Conservation (phyloP, 2,329 filamentous ascomycete species). For the Monosporascus sp. region DNA sequence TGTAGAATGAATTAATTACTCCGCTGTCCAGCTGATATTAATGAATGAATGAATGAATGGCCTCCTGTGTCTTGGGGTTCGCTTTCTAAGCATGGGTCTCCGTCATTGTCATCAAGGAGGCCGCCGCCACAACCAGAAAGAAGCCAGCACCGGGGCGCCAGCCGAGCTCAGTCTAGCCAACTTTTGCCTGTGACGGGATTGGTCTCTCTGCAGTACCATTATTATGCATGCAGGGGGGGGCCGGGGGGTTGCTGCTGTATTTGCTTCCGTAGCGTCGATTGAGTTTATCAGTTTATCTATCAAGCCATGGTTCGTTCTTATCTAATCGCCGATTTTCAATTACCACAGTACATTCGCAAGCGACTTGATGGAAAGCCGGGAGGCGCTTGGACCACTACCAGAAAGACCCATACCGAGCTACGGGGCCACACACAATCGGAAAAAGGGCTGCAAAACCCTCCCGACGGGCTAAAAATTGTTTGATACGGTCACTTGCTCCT, state of each 20-base stretch:
- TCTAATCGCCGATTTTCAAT: not conserved
- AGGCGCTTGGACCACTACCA: not conserved
- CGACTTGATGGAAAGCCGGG: not conserved
- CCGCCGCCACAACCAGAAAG: not conserved
- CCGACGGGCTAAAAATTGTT: not conserved
- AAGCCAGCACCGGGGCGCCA: too few relatives aligned
- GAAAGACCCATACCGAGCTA: not conserved
- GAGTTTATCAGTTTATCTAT: too few relatives aligned
- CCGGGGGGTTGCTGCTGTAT: too few relatives aligned
- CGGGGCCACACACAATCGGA: not conserved
- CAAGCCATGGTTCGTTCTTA: not conserved
- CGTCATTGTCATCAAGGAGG: not conserved
- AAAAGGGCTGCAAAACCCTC: not conserved
- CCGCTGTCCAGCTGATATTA: not conserved
- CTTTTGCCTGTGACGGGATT: not conserved
- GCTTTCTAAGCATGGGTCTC: not conserved
- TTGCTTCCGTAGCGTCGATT: too few relatives aligned
- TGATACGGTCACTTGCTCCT: conserved; percentile 1
- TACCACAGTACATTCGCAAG: not conserved
- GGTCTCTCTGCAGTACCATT: not conserved
- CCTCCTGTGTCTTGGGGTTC: not conserved
- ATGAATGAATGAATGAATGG: not conserved
- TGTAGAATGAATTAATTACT: too few relatives aligned
- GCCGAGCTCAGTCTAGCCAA: not conserved
- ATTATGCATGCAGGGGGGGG: too few relatives aligned